Base-by-base conservation (phyloP, 73 alveolate species). In the Paramecium caudatum region DNA sequence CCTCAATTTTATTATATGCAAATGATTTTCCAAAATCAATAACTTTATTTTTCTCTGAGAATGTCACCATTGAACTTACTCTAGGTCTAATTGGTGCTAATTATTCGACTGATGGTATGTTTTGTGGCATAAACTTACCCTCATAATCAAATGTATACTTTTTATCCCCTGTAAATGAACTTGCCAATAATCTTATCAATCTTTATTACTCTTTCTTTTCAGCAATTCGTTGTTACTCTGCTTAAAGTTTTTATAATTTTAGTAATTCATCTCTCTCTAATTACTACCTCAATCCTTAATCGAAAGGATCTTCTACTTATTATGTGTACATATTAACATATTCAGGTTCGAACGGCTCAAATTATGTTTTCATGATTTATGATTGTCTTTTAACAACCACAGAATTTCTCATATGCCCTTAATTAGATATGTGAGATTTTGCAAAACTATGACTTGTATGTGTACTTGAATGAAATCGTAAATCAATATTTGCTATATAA, bases 1-100 rank as follows among this genome's bases (percentile, higher is more conserved):
- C 62, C 21, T 74, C 47, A 4, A 74, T 45, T 37, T 37, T 21
- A 10, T 36, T 16, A 37, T 74, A 37, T 16, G 65, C 65, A 74
- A 74, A 74, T 36, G 88, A 74, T 45, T 74, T 74, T 2, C 88
- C 88, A 43, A 74, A 74, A 15, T 74, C 88, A 27, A 74, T 43
- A 3, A 39, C 21, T 9, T 41, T 23, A 19, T 74, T 37, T 68
- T 74, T 74, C 10, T 74, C 88, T 74, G 7, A 41, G 19, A 74
- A 41, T 12, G 36, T n/a, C 4, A 74, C 88, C 47, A 27, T 37
- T 13, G 69, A 45, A 16, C 47, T 74, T 37, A 43, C 55, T 45
- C 47, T 74, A 3, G 39, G 47, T 41, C 47, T 27, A 3, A 45
- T 74, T 2, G 88, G 88, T 37, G 39, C 62, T 5, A 74, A 74